Evolutionary conservation across 2,329 filamentous ascomycete species (phyloP).

Genomic region (Diaporthe humulicola): DNA sequence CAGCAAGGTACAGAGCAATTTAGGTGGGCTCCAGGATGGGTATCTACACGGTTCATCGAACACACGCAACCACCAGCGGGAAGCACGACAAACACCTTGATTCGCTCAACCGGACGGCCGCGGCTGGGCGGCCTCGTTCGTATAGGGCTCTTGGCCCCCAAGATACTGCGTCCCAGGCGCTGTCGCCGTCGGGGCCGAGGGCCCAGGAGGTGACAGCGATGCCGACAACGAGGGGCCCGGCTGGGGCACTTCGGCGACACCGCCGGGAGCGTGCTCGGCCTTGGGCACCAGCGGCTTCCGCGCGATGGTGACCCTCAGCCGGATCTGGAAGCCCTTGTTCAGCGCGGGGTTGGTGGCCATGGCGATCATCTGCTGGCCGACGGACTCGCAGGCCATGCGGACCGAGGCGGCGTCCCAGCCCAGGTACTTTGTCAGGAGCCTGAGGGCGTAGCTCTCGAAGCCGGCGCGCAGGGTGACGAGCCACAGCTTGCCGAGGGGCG

Average conservation of each 20-base stretch:
- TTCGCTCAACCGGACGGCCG: not conserved
- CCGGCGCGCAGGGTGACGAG: slow-evolving; percentile 65
- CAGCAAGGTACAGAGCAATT: not conserved
- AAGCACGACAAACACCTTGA: not conserved
- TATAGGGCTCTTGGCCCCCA: not conserved
- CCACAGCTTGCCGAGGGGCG: slow-evolving; percentile 66
- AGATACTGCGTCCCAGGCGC: not conserved
- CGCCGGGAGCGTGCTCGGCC: not conserved
- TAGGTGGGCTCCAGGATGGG: not conserved
- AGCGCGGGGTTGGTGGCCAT: slow-evolving; percentile 61
- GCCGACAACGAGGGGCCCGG: not conserved
- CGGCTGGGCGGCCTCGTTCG: slow-evolving; percentile 17
- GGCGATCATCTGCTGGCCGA: slow-evolving; percentile 62
- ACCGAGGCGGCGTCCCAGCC: slow-evolving; percentile 65
- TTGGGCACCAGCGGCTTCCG: slow-evolving; percentile 59
- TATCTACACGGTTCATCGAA: slow-evolving; percentile 5
- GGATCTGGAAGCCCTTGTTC: slow-evolving; percentile 59
- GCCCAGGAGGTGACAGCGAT: not conserved
- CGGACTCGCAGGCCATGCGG: slow-evolving; percentile 59
- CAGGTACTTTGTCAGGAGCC: slow-evolving; percentile 66
- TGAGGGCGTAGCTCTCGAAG: slow-evolving; percentile 62
- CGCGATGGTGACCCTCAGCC: slow-evolving; percentile 62
- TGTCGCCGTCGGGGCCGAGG: not conserved
- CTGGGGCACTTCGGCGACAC: not conserved
- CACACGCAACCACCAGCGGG: not conserved